Evolutionary conservation across 129 eudicot genomes (phyloP), one percentile per base, ranked within the genome.

Genomic region (Tagetes erecta): DNA sequence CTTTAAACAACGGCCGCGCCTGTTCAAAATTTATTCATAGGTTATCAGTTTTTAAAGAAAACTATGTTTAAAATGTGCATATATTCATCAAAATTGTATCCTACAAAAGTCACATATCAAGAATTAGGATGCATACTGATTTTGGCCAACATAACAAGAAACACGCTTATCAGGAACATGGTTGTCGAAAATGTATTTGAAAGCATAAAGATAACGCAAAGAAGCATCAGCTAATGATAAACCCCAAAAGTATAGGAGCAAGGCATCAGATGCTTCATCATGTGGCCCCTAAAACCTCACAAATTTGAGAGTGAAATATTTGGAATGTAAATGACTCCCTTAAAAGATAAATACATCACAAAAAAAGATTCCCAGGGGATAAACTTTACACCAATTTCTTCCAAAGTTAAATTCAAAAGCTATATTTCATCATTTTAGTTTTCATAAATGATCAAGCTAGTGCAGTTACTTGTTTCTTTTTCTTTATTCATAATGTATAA

Each of bases 1-100:
- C 98, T 71, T 87, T 92, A 82, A 92, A 89, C 74, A 92, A 66
- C 5, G 98, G 98, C 35, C 83, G 80, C 6, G 98, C 98, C 98
- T 92, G 83, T 74, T 74, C 70, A 53, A 30, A 59, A 12, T 0
- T 59, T 59, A 34, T 59, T 59, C 42, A 59, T 59, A 20, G 33
- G 11, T 59, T 4, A 59, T 59, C 14, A 3, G 40, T 9, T 59
- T 8, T 34, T 33, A 9, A 33, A 30, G 38, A 31, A 59, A 33
- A 33, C 10, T 34, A 3, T 6, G 3, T 6, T 45, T 8, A 7
- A 45, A 45, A 45, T 45, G 56, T 0, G 10, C 20, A 13, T 50
- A 12, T 50, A 50, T 50, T 50, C n/a, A 27, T 50, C 20, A 50
- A 20, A 53, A 5, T 53, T 1, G 14, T 3, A 53, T 33, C 60